Evolutionary conservation across 768 basidiomycete genomes (phyloP), one percentile per base, ranked within the genome.

Genomic region (Cyclocybe cylindracea): DNA sequence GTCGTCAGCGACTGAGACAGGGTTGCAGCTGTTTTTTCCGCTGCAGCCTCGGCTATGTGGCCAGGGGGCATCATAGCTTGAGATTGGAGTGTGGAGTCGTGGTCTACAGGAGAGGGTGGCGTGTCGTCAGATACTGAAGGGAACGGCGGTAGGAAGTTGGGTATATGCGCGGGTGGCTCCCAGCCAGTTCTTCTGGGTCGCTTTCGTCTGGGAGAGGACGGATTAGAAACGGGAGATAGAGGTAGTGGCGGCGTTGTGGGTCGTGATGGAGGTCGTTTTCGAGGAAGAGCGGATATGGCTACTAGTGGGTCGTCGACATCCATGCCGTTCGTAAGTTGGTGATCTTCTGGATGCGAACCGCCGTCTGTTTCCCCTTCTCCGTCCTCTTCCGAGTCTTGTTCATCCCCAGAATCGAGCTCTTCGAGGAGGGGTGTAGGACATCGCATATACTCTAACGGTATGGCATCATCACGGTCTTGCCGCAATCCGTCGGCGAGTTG

Each of bases 91-190:
- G 72, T 50, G 45, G 67, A 56, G 34, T 45, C 57, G 29, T 24
- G 60, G 53, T 59, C 66, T 49, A 50, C 58, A 50, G 69, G 67
- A 29, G 70, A 63, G 13, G 62, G 63, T 37, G 72, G 67, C 14
- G 62, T 54, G 13, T 60, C 60, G 31, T 68, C 69, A 14, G 61
- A 56, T 14, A 68, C 48, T 24, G 64, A 66, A 16, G 87, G 87
- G 61, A 89, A 88, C 0, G 87, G 85, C 1, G 87, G 87, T 3
- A 90, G 66, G 57, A 84, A 85, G 54, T 78, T 71, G 10, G 87
- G 87, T 48, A 90, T 75, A 62, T 88, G 76, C 43, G 77, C 69
- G 60, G 85, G 85, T 1, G 85, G 78, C 16, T 78, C 68, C 86
- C 86, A 89, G 53, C 70, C 74, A 2, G 77, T 62, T 29, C 72